Evolutionary conservation across 2,329 filamentous ascomycete genomes (phyloP), one percentile per base, ranked within the genome.

Genomic region (Annulohypoxylon truncatum): DNA sequence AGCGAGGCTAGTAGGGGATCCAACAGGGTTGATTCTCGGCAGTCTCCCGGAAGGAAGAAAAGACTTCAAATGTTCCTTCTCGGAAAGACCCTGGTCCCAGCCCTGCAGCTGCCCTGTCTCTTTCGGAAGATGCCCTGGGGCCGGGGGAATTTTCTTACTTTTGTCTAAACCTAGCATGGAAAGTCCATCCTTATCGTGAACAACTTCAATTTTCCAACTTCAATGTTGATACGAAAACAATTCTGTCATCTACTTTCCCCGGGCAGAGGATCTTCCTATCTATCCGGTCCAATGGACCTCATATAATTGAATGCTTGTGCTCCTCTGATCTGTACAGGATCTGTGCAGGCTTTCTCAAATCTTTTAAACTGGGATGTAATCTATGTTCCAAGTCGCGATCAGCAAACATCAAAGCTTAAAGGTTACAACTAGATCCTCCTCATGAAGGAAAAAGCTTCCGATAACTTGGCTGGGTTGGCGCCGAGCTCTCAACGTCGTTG

Each of bases 391-490:
- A 60, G 29, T 46, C 51, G 28, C 28, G 64, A 64, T 59, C 28
- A 46, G 42, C 53, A 29, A 46, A 50, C 42, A 15, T 47, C 47
- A 69, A 65, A 69, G 67, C 64, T 67, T 67, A 44, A 57, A 26
- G 29, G 35, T 31, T 38, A 38, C 28, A 57, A 54, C 48, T 13
- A 59, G 63, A 69, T 66, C 59, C 44, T 51, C 22, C 40, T 55
- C 8, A 3, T 38, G 6, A 35, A 52, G 51, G 40, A 50, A 68
- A 60, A 61, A 51, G 59, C 60, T 66, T 66, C 46, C 54, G 52
- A 58, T 48, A 10, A 33, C 64, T 69, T 67, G 63, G 67, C 60
- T 59, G 42, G 15, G n/a, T 69, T 66, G 62, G 63, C 66, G 63
- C 53, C 66, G 57, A 68, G 66, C 10, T 31, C 48, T 48, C 35